These are phyloP conservation scores for Eucalyptus tenuipes DNA, from an alignment of 345 rosid species.

Conservation along the genomic window DNA sequence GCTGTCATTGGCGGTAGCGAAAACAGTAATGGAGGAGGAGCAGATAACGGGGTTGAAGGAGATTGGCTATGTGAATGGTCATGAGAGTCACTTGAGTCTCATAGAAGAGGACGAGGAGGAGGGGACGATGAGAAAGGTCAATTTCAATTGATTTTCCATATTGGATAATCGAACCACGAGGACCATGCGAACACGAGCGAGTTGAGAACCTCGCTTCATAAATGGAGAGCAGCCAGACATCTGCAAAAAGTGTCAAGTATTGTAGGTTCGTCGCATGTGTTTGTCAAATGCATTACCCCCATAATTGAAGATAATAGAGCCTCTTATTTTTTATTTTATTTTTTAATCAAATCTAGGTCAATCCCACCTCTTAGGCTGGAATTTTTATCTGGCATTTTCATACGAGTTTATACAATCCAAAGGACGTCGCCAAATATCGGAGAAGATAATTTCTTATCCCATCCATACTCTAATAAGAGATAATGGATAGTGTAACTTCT, in stretches of 20 bases:
- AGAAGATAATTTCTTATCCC: too few relatives aligned
- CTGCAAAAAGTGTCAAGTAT: not conserved
- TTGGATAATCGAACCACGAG: not conserved
- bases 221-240: not conserved
- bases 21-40: not conserved
- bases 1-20: accelerated
- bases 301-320: not conserved
- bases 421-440: accelerated
- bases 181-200: not conserved
- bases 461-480: not conserved
- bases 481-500: not conserved
- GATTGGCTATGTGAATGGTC: not conserved
- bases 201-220: not conserved
- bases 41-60: not conserved
- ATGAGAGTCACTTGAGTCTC: not conserved
- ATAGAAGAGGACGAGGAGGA: not conserved
- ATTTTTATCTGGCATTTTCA: not conserved
- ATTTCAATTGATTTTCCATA: not conserved
- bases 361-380: not conserved
- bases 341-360: not conserved
- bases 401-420: not conserved
- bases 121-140: not conserved
- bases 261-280: not conserved
- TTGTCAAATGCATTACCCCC: not conserved
- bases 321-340: too few relatives aligned